Base-by-base conservation (phyloP, 768 basidiomycete genomes). In the Hypholoma fasciculare region DNA sequence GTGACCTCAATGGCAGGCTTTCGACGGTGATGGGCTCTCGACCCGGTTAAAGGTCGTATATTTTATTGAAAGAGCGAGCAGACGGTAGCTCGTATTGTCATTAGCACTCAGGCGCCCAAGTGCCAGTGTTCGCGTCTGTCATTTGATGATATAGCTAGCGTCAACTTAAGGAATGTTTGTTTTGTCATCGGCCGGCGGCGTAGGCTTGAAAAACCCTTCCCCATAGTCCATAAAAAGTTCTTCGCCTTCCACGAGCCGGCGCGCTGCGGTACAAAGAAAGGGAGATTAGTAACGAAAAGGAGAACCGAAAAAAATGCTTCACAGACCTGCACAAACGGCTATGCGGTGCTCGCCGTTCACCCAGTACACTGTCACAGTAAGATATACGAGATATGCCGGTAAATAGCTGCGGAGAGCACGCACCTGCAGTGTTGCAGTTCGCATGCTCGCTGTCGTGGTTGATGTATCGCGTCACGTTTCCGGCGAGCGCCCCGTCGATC, bases 341-440 rank as follows among this genome's bases (percentile, higher is more conserved):
- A 90, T 86, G 14, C 88, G 79, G 51, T 87, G 84, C 56, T 89
- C 84, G 2, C 86, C 87, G 57, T 87, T 83, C 3, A 90, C 85
- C 37, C 85, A 63, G 13, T 65, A 67, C n/a, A 83, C 88, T 88
- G 9, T 34, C 30, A 30, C 20, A 50, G 38, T 43, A 30, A 43
- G 3, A 27, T 13, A 13, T 14, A 8, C 34, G 11, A 27, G 30
- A 23, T 8, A 27, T 12, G 7, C 17, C 17, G 2, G 34, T 16
- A 16, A 16, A 49, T 43, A 14, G 16, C 12, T 34, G 19, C 40
- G 17, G 59, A 47, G 30, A 14, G 13, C 23, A 66, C 75, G 26
- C 61, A 86, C 86, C 76, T 55, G 57, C 63, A 0, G 84, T 83
- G 1, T 59, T 50, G 58, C 81, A 82, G 63, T 87, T 90, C 3